phyloP scores from a whole-genome alignment of 371 early-diverging fungal species.

The Apophysomyces trapeziformis region DNA sequence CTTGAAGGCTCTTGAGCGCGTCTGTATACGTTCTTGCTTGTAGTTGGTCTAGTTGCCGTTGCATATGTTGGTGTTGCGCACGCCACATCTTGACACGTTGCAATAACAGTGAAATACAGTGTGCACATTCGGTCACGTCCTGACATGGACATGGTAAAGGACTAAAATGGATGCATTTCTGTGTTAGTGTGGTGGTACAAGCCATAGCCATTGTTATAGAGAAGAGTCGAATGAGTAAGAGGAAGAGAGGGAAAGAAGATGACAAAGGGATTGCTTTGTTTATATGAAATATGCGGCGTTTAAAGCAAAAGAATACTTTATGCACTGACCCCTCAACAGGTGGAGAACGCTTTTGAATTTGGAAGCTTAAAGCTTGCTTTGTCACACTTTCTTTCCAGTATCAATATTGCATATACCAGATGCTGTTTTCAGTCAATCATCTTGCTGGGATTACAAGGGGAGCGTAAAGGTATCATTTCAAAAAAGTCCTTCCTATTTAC shows the following conservation, averaged over 20 bases:
- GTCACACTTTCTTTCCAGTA: background rate
- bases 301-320: background rate
- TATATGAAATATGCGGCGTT: constrained; percentile 9
- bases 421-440: too few relatives aligned
- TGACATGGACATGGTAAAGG: background rate
- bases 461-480: too few relatives aligned
- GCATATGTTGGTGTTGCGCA: background rate
- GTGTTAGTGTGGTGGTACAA: background rate
- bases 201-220: background rate
- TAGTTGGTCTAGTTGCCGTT: background rate
- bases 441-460: too few relatives aligned
- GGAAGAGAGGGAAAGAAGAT: constrained; percentile 11
- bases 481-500: too few relatives aligned
- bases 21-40: background rate
- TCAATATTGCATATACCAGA: background rate
- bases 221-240: constrained; percentile 4
- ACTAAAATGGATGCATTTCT: background rate
- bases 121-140: background rate
- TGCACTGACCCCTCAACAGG: constrained; percentile 8
- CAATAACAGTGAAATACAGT: background rate
- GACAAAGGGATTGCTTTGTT: constrained; percentile 6
- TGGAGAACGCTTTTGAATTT: background rate
- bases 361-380: background rate
- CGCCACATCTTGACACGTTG: background rate
- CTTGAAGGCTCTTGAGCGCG: background rate